Evolutionary conservation across 2,329 filamentous ascomycete genomes (phyloP), one percentile per base, ranked within the genome.

Genomic region (Talaromyces sp.): DNA sequence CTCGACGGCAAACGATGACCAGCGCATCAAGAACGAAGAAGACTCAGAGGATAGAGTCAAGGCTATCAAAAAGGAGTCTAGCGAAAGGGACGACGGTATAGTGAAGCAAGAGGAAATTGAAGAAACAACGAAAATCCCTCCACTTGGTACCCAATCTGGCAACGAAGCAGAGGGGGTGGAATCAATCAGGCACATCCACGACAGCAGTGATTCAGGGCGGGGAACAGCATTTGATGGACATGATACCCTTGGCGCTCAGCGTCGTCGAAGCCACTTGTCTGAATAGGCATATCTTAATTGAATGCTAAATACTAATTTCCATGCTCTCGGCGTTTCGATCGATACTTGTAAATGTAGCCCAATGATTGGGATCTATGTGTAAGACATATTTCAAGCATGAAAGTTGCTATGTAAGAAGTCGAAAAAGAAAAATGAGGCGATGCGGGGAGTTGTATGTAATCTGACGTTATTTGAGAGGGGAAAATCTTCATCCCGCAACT

Each of bases 211-310:
- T 69, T 83, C 80, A 19, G 85, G 85, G 0, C 73, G 84, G 64
- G 86, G 86, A 3, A 88, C 86, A 31, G 86, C 85, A 24, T 66
- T 78, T 64, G 79, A 81, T 64, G 74, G 69, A 43, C 69, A 69
- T 45, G 70, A 71, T 62, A 69, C 67, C 43, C 67, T 67, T 33
- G 75, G 73, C 13, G 61, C 76, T 8, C 76, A 78, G 65, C 71
- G 69, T 68, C 73, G 76, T 52, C 71, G 75, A 43, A 75, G 73
- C 61, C 74, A 69, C 68, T 60, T 70, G 31, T 68, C 67, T 35
- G 67, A 67, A 16, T 59, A 59, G 14, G 11, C 19, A 9, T 37
- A 7, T 22, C n/a, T 56, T 35, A 4, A 35, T 13, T 52, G 27
- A 1, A 24, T 33, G 27, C 35, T 54, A 19, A 6, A 35, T 2